These are phyloP conservation scores for Talaromyces trachyspermus DNA, from an alignment of 495 filamentous ascomycete genomes.

Conservation along the genomic window DNA sequence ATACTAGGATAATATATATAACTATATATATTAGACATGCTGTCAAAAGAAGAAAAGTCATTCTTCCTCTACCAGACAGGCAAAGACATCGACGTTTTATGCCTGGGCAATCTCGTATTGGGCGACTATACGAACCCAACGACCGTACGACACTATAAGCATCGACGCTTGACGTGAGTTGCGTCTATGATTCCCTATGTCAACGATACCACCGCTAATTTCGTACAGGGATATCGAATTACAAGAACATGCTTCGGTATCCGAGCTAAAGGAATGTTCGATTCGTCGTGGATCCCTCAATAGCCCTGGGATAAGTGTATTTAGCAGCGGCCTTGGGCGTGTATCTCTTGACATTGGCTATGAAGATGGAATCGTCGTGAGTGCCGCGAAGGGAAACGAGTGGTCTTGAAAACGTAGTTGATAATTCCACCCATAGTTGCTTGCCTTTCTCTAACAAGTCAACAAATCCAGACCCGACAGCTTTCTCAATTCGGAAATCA, in stretches of 20 bases:
- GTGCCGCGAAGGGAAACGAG: background rate
- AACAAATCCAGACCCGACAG: background rate
- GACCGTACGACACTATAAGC: background rate
- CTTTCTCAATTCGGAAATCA: background rate
- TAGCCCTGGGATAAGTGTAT: background rate
- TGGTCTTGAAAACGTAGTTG: background rate
- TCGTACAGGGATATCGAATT: background rate
- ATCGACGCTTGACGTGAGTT: background rate
- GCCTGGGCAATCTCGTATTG: background rate
- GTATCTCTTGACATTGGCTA: background rate
- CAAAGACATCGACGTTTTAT: background rate
- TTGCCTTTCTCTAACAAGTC: background rate
- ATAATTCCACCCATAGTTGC: background rate
- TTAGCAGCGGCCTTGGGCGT: background rate
- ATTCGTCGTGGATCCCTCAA: background rate
- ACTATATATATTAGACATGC: background rate
- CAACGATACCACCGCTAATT: background rate
- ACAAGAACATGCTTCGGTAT: background rate
- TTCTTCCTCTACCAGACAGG: background rate
- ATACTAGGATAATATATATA: background rate
- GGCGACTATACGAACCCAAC: background rate
- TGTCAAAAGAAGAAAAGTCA: conserved; percentile 1
- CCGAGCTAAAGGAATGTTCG: background rate
- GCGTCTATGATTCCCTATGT: background rate
- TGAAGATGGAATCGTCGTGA: background rate